Evolutionary conservation across 2,329 filamentous ascomycete species (phyloP).

Genomic region (Lithohypha guttulata): DNA sequence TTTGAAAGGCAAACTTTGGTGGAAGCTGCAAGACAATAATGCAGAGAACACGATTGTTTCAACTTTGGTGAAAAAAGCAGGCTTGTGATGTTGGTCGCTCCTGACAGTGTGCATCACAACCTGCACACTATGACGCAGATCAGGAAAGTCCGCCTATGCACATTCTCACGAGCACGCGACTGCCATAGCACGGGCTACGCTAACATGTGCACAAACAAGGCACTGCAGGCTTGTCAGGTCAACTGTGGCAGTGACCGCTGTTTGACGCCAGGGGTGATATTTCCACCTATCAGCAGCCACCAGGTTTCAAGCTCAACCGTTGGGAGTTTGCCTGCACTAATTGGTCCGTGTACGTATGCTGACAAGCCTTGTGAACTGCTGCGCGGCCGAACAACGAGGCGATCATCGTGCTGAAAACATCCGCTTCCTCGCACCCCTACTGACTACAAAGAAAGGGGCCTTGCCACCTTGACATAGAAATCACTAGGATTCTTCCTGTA

Average conservation of each 20-base stretch:
- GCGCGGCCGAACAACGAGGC: too few species aligned
- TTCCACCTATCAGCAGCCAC: not conserved
- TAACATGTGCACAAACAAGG: slow-evolving; percentile 1
- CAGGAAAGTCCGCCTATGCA: not conserved
- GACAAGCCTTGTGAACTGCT: too few species aligned
- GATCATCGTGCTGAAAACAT: too few species aligned
- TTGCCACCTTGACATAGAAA: too few species aligned
- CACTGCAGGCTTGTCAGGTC: too few species aligned
- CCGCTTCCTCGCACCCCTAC: too few species aligned
- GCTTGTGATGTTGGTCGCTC: not conserved
- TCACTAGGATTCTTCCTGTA: too few species aligned
- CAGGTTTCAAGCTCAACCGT: not conserved
- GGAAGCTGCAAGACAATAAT: not conserved
- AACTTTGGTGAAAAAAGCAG: not conserved
- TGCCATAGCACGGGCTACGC: not conserved
- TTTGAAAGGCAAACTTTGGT: too few species aligned
- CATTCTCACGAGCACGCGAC: not conserved
- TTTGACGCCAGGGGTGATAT: not conserved
- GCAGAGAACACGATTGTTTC: not conserved
- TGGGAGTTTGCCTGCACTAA: too few species aligned
- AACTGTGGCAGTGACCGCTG: not conserved
- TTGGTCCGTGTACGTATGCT: too few species aligned
- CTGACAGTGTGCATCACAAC: not conserved
- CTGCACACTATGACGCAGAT: not conserved
- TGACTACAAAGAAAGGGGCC: too few species aligned